Percentiles rank a stretch among this genome's conserved stretches.
Conservation (phyloP, 23 red algal genomes). For the Pyropia yezoensis region DNA sequence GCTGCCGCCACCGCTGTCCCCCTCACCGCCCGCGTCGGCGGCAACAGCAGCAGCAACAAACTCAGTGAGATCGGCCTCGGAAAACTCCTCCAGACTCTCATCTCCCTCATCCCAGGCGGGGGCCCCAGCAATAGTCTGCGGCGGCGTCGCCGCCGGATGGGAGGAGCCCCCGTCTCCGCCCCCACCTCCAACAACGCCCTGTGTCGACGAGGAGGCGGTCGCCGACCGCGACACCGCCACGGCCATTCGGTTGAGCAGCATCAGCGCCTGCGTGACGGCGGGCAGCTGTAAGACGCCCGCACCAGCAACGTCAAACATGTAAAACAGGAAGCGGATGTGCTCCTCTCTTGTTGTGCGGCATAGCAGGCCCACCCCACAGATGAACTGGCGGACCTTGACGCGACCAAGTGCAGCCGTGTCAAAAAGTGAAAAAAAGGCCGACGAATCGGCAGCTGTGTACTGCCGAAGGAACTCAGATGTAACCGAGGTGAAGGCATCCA, state of each 20-base stretch:
- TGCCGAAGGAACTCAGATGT: too few species aligned
- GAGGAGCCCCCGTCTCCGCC: too few species aligned
- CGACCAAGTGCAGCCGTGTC: neutral
- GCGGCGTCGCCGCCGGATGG: too few species aligned
- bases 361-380: conserved; percentile 5
- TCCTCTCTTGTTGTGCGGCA: conserved; percentile 1
- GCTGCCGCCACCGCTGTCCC: too few species aligned
- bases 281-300: neutral
- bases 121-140: too few species aligned
- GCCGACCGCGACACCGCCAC: neutral
- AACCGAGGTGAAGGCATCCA: too few species aligned
- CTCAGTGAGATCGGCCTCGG: neutral
- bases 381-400: conserved; percentile 5
- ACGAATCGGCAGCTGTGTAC: neutral
- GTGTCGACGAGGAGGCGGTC: neutral
- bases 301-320: conserved; percentile 7
- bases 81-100: too few species aligned
- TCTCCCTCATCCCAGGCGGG: too few species aligned
- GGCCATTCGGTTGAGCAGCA: conserved; percentile 1
- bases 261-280: neutral
- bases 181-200: too few species aligned
- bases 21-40: neutral
- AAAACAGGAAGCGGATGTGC: conserved; percentile 15
- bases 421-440: neutral
- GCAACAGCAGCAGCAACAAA: neutral